Evolutionary conservation across 2,329 filamentous ascomycete species (phyloP).

Genomic region (Penicillium hesseltinei): DNA sequence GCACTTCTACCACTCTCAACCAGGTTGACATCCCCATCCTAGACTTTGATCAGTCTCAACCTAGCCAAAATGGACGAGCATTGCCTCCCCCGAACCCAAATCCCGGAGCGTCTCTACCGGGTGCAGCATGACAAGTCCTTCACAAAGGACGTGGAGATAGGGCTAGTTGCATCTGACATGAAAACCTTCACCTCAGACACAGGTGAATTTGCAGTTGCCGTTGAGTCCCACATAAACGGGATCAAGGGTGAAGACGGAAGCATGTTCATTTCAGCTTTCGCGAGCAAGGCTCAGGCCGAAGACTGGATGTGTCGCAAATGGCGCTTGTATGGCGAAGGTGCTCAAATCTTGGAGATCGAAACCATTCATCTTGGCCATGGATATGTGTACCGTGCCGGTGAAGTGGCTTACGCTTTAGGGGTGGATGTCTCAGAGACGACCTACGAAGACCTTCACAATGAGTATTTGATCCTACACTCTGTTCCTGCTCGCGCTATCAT

Average conservation of each 20-base stretch:
- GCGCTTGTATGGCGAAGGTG: background rate
- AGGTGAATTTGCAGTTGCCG: background rate
- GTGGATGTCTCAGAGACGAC: background rate
- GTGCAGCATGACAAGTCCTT: background rate
- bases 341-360: background rate
- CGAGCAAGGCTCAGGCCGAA: background rate
- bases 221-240: background rate
- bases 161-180: background rate
- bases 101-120: background rate
- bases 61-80: background rate
- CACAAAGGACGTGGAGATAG: background rate
- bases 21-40: too few relatives aligned
- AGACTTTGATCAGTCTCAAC: background rate
- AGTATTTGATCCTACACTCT: background rate
- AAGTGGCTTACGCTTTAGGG: background rate
- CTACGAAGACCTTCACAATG: background rate
- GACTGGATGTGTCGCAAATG: conserved; percentile 1
- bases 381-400: background rate
- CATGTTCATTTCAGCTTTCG: background rate
- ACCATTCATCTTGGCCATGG: background rate
- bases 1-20: too few relatives aligned
- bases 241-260: too few relatives aligned
- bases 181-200: background rate
- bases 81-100: background rate
- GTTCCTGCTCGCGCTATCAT: background rate